Base-by-base conservation (phyloP, 2,329 filamentous ascomycete species). In the Penicillium sclerotigenum region DNA sequence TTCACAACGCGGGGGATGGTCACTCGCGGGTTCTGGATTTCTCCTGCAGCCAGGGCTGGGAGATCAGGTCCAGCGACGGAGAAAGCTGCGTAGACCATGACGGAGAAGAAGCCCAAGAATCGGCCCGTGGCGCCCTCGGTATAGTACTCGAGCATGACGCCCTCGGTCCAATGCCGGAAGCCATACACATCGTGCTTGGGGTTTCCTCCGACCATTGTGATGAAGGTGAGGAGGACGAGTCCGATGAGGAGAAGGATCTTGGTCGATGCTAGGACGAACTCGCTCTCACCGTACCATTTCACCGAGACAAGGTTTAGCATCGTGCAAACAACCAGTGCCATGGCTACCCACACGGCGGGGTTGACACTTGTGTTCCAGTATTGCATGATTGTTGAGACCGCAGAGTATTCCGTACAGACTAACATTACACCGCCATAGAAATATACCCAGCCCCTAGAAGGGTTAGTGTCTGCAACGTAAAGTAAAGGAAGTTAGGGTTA, bases 121-220 rank as follows among this genome's bases (percentile, higher is more conserved):
- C 81, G 78, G 10, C 90, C 90, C 0, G 89, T 80, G 1, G 74
- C 65, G 0, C 88, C 89, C 0, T 77, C 77, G n/a, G 78, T 81
- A 65, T 87, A 85, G 47, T 87, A 81, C 57, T 86, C 81, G 10
- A 82, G 81, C 69, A 91, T 90, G 0, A 88, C 80, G 0, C 87
- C 88, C 24, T 76, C 57, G 4, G 66, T 74, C 76, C 85, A 88
- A 67, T 85, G 81, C 16, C 86, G 81, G 69, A 91, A 91, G 1
- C 89, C 89, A 56, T 89, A 88, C 1, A 79, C 77, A 62, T 91
- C 87, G 48, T 83, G 79, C 2, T 84, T 73, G 0, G 90, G 90
- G 64, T 92, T 92, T 2, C 88, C 90, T 8, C 90, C 90, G 1
- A 93, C 77, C 86, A 92, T 91, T 59, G 87, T 85, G 61, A 94